Evolutionary conservation across 2,329 filamentous ascomycete species (phyloP).

Genomic region (Tolypocladium tundrense): DNA sequence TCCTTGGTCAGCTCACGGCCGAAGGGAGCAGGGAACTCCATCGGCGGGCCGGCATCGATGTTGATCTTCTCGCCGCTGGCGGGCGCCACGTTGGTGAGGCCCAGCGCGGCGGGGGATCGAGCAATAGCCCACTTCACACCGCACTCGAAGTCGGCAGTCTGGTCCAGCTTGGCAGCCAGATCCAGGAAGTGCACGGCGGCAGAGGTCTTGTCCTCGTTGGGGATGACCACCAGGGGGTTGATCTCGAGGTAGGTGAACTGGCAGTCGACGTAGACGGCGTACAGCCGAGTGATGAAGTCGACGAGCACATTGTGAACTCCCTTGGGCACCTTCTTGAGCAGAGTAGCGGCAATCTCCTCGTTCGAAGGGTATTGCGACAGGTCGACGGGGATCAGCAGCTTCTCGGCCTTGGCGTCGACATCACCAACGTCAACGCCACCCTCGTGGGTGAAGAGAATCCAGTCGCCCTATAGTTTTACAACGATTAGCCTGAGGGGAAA

Average conservation of each 20-base stretch:
- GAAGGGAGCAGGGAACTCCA: constrained; percentile 98
- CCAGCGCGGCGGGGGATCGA: constrained; percentile 79
- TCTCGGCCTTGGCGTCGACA: constrained; percentile 97
- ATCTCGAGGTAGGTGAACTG: constrained; percentile 99
- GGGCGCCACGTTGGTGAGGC: constrained; percentile 58
- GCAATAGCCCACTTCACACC: constrained; percentile 98
- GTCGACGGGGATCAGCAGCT: constrained; percentile 94
- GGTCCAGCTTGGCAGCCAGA: constrained; percentile 95
- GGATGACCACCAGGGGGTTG: constrained; percentile 97
- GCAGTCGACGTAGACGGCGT: constrained; percentile 98
- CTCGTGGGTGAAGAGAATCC: constrained; percentile 99
- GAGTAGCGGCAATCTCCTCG: constrained; percentile 73
- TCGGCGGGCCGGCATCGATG: constrained; percentile 92
- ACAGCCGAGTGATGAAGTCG: constrained; percentile 97
- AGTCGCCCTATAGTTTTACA: constrained; percentile 64
- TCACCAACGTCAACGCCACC: constrained; percentile 99
- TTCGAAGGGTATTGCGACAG: constrained; percentile 92
- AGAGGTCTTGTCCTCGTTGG: constrained; percentile 83
- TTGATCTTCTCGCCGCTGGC: constrained; percentile 65
- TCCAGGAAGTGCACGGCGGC: constrained; percentile 97
- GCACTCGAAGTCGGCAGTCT: constrained; percentile 98
- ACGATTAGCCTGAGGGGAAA: constrained; percentile 10
- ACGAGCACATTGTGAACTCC: constrained; percentile 97
- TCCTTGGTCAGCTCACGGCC: constrained; percentile 98
- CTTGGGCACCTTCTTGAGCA: constrained; percentile 88